Base-by-base conservation (phyloP, 495 filamentous ascomycete species). In the Penicillium parvum region DNA sequence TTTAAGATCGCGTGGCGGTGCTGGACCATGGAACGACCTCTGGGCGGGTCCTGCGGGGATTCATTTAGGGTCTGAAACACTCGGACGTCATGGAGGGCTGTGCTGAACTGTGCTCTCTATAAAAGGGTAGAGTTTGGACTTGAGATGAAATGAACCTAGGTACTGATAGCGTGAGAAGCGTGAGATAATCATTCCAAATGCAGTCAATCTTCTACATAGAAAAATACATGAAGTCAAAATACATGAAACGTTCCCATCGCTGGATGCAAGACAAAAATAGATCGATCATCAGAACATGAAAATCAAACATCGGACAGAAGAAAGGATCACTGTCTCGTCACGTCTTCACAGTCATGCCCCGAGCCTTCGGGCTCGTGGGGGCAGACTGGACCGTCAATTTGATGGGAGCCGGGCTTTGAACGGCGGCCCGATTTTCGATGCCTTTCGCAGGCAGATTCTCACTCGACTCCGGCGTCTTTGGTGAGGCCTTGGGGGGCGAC, bases 321-420 rank as follows among this genome's bases (percentile, higher is more conserved):
- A 39, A 27, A 29, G 5, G 2, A 21, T 5, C 1, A 20, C 5
- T 7, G 1, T 5, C 14, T 2, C 4, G 15, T 12, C 15, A 40
- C 2, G 25, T 18, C 26, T 17, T n/a, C 18, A 5, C 17, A 19
- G 12, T 15, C 17, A 12, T 17, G 11, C 17, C 25, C 25, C 15
- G 29, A 9, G 18, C 33, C 23, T 29, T 49, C 39, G 56, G 56
- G 33, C 52, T 59, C 19, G 45, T 47, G 8, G 56, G 52, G n/a
- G 53, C 55, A 3, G 55, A 53, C 11, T 39, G 48, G 14, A 52
- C 49, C 15, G 49, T 43, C 38, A 56, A 21, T 3, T 38, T 40
- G 11, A 23, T 16, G 9, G 39, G 33, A 6, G 40, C 16, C 11
- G 49, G 15, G 18, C 17, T 25, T 10, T 37, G 26, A 17, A 30